Percentiles rank a stretch among this genome's conserved stretches.
phyloP scores from a whole-genome alignment of 345 rosid genomes.

The Microthlaspi erraticum region DNA sequence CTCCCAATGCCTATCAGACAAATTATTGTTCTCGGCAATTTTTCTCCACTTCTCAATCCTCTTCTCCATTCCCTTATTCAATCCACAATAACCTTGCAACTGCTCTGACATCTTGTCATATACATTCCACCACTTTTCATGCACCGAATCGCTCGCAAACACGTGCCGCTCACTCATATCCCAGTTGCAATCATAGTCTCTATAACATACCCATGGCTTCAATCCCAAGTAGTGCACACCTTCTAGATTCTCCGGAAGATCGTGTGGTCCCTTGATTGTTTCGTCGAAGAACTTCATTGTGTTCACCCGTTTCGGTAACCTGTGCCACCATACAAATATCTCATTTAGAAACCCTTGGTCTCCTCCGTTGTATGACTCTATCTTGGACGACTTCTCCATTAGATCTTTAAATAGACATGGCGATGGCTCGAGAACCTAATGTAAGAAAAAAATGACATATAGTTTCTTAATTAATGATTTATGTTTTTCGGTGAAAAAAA shows the following conservation, averaged over 20 bases:
- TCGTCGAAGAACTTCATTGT: slow-evolving; percentile 53
- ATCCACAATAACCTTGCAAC: slow-evolving; percentile 61
- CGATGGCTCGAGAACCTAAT: slow-evolving; percentile 72
- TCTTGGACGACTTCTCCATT: slow-evolving; percentile 48
- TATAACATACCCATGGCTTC: slow-evolving; percentile 94
- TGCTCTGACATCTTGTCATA: slow-evolving; percentile 64
- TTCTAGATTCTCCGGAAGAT: slow-evolving; percentile 24
- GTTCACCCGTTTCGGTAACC: slow-evolving; percentile 62
- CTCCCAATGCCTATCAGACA: slow-evolving; percentile 71
- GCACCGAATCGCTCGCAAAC: slow-evolving; percentile 75
- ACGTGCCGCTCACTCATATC: slow-evolving; percentile 43
- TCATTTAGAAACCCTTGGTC: slow-evolving; percentile 92
- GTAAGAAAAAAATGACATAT: no score
- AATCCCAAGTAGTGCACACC: slow-evolving; percentile 74
- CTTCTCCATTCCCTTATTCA: slow-evolving; percentile 46
- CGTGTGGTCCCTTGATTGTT: not conserved
- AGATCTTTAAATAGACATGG: slow-evolving; percentile 63
- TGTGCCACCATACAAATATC: slow-evolving; percentile 85
- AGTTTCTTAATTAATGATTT: no score
- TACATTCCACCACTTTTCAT: slow-evolving; percentile 72
- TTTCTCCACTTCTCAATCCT: slow-evolving; percentile 69
- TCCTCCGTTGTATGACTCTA: slow-evolving; percentile 77
- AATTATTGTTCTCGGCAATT: slow-evolving; percentile 49
- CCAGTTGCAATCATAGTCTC: slow-evolving; percentile 95
- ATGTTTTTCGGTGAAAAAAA: no score